phyloP scores from a whole-genome alignment of 2,329 filamentous ascomycete species.

The Pestalotiopsis sp. region DNA sequence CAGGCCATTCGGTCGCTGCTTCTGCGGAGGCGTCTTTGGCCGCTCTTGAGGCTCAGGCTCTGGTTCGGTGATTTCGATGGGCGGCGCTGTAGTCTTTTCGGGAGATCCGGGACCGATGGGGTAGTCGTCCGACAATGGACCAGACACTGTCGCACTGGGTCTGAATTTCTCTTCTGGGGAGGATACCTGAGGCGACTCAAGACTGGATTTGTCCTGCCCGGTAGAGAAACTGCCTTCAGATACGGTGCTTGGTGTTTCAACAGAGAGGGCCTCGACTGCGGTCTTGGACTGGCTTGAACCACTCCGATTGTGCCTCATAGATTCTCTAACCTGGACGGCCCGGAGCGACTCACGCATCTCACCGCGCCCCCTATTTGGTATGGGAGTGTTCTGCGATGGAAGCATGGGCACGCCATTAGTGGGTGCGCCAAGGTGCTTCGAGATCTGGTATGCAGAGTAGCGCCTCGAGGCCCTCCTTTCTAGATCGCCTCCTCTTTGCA shows the following conservation, averaged over 20 bases:
- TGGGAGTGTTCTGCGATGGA: conserved; percentile 78
- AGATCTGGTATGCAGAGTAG: conserved; percentile 96
- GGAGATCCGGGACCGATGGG: conserved; percentile 36
- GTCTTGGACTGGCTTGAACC: conserved; percentile 46
- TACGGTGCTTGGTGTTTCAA: conserved; percentile 61
- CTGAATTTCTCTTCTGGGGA: conserved; percentile 69
- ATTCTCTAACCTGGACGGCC: conserved; percentile 59
- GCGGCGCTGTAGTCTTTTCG: conserved; percentile 26
- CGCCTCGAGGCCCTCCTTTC: conserved; percentile 89
- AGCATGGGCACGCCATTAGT: conserved; percentile 85
- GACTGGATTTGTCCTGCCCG: conserved; percentile 28
- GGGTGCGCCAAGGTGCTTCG: conserved; percentile 84
- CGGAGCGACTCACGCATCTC: conserved; percentile 85
- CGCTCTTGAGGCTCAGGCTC: conserved; percentile 23
- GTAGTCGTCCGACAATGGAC: conserved; percentile 55
- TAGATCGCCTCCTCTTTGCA: conserved; percentile 90
- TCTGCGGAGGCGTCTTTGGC: conserved; percentile 38
- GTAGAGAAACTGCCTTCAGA: conserved; percentile 57
- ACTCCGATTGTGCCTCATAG: conserved; percentile 51
- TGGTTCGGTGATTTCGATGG: conserved; percentile 16
- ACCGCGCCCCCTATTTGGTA: conserved; percentile 79
- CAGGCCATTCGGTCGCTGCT: conserved; percentile 56
- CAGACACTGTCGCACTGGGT: conserved; percentile 61
- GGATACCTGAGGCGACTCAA: conserved; percentile 51
- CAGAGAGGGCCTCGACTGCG: conserved; percentile 61